These are phyloP conservation scores for Aspergillus pseudonomiae DNA, from an alignment of 2,329 filamentous ascomycete genomes.

Conservation along the genomic window DNA sequence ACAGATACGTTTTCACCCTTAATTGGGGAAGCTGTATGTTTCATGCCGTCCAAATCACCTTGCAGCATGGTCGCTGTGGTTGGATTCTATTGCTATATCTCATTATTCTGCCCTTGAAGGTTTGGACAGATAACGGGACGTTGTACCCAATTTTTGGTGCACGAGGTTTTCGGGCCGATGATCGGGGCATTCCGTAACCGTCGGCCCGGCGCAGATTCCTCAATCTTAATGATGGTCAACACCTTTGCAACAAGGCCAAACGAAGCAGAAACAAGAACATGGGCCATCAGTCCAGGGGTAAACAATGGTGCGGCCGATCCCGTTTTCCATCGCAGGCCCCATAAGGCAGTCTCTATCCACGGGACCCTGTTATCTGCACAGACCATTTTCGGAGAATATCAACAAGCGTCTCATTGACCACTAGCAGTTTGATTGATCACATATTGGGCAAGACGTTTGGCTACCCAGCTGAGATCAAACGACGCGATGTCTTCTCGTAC, in stretches of 20 bases:
- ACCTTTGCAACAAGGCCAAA: not conserved
- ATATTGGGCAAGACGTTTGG: not conserved
- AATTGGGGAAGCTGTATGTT: not conserved
- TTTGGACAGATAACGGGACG: not conserved
- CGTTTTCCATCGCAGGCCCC: not conserved
- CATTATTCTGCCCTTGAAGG: not conserved
- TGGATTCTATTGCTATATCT: not conserved
- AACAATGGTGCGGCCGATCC: not conserved
- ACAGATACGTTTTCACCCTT: not conserved
- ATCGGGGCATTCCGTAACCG: constrained; percentile 3
- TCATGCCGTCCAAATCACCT: not conserved
- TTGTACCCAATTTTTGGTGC: not conserved
- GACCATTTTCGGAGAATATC: not conserved
- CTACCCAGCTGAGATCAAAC: too few relatives aligned
- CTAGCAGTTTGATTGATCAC: not conserved
- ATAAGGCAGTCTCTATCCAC: not conserved
- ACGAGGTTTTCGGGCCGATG: not conserved
- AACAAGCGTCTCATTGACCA: not conserved
- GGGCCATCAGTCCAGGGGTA: not conserved
- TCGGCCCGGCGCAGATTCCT: not conserved
- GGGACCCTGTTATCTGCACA: not conserved
- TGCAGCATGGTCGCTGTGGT: not conserved
- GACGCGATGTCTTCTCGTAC: not conserved
- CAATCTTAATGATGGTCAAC: not conserved
- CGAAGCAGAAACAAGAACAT: not conserved